Percentiles rank a stretch among this genome's conserved stretches.
Evolutionary conservation across 2,329 filamentous ascomycete genomes (phyloP).

Genomic region (Tolypocladium inflatum): DNA sequence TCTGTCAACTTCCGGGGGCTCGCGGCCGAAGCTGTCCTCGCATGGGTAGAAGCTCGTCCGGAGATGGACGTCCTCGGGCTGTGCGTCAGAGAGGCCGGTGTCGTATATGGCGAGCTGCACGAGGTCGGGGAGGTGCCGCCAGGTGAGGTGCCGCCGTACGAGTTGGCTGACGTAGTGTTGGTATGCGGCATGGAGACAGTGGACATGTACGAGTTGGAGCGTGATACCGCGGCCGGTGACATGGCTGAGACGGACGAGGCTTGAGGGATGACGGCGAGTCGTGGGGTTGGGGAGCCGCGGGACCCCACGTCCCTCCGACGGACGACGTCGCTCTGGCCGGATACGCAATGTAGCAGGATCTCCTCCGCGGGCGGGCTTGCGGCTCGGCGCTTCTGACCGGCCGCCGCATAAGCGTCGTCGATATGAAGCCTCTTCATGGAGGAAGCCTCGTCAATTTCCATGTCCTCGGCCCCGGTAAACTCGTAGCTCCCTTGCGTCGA

Average conservation of each 20-base stretch:
- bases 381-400: slow-evolving; percentile 45
- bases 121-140: slow-evolving; percentile 41
- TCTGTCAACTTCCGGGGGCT: slow-evolving; percentile 44
- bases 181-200: slow-evolving; percentile 31
- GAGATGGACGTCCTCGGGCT: slow-evolving; percentile 39
- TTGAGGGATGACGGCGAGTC: slow-evolving; percentile 36
- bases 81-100: slow-evolving; percentile 36
- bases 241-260: slow-evolving; percentile 33
- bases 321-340: slow-evolving; percentile 31
- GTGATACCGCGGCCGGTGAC: slow-evolving; percentile 27
- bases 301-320: slow-evolving; percentile 38
- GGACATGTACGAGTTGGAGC: slow-evolving; percentile 39
- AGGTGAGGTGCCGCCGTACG: slow-evolving; percentile 34
- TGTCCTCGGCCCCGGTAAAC: slow-evolving; percentile 27
- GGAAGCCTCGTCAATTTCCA: slow-evolving; percentile 41
- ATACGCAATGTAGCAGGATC: slow-evolving; percentile 25
- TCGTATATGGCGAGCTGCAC: slow-evolving; percentile 38
- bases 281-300: slow-evolving; percentile 43
- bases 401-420: slow-evolving; percentile 32
- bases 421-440: slow-evolving; percentile 41
- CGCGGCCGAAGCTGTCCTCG: slow-evolving; percentile 35
- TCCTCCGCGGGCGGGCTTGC: slow-evolving; percentile 45
- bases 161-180: slow-evolving; percentile 32
- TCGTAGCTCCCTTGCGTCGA: slow-evolving; percentile 36
- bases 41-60: slow-evolving; percentile 28